Base-by-base conservation (phyloP, 768 basidiomycete genomes). In the Cyclocybe cylindracea region DNA sequence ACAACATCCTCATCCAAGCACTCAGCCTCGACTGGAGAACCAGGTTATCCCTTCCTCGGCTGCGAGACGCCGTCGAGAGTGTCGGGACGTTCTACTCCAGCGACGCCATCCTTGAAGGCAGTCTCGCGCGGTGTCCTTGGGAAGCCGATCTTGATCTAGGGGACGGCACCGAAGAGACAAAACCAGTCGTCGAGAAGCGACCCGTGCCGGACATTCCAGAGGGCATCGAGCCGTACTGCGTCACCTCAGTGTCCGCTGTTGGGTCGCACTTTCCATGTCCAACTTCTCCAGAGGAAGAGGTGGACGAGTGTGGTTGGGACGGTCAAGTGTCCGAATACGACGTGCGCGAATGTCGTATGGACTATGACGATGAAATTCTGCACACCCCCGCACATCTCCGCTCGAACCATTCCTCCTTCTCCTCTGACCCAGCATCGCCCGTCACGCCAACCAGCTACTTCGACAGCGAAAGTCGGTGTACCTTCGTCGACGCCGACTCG, bases 71-170 rank as follows among this genome's bases (percentile, higher is more conserved):
- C 32, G 73, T 91, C 53, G 74, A 80, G 56, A 71, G 72, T 10
- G 74, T 91, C 38, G 69, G 74, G 38, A 80, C 73, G 52, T 90
- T 91, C 67, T 91, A 91, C 59, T 81, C 85, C 4, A 78, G 81
- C n/a, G 84, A 82, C 52, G 88, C 83, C 42, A 74, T 91, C 50
- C 89, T 91, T 56, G 88, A 91, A 62, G 89, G 87, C 42, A 88
- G 85, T 63, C 85, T 91, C 74, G 89, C 89, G 31, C 78, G 84
- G 38, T 88, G 87, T 57, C 75, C 84, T 5, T 90, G 88, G 87
- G 89, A 91, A 67, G 81, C 78, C n/a, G 83, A 81, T 2, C 16
- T 65, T 9, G 55, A 65, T 51, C 42, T 61, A 11, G 60, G 60
- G 11, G 61, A 58, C 29, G 61, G 55, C 2, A 32, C 57, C 36